Conservation (phyloP, 768 basidiomycete species). For the Tubosaeta brunneosetosa region DNA sequence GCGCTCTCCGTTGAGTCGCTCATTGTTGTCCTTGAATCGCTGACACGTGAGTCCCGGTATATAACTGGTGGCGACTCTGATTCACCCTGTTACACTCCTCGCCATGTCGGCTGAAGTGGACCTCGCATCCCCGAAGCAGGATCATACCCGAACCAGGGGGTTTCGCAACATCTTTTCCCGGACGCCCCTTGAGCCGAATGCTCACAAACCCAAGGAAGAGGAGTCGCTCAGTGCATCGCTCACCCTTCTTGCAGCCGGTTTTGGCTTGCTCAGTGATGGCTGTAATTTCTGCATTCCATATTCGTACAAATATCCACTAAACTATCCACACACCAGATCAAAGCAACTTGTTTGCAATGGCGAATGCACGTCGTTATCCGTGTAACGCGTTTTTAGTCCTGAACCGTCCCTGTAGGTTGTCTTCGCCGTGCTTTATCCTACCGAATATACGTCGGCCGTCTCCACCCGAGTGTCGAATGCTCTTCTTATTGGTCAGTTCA, state of each 20-base stretch:
- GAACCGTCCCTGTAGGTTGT: conserved; percentile 45
- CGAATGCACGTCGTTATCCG: conserved; percentile 41
- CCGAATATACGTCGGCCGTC: conserved; percentile 50
- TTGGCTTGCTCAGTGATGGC: conserved; percentile 61
- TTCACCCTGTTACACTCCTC: neutral
- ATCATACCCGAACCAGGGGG: neutral
- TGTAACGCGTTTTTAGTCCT: neutral
- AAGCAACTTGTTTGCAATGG: conserved; percentile 66
- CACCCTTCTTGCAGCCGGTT: conserved; percentile 59
- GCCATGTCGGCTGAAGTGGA: neutral
- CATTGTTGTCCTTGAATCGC: too few relatives aligned
- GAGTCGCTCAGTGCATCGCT: conserved; percentile 53
- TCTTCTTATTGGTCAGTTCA: conserved; percentile 55
- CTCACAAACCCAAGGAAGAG: conserved; percentile 23
- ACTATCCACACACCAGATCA: conserved; percentile 40
- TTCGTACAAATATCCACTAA: conserved; percentile 1
- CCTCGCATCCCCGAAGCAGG: neutral
- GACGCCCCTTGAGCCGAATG: conserved; percentile 4
- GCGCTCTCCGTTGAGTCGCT: too few relatives aligned
- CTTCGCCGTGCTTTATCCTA: conserved; percentile 58
- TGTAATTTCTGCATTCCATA: conserved; percentile 32
- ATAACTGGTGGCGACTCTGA: neutral
- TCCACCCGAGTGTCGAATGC: conserved; percentile 70
- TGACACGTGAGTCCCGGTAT: neutral
- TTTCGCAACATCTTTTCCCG: neutral